phyloP scores from a whole-genome alignment of 495 filamentous ascomycete species.

The Sordaria brevicollis region DNA sequence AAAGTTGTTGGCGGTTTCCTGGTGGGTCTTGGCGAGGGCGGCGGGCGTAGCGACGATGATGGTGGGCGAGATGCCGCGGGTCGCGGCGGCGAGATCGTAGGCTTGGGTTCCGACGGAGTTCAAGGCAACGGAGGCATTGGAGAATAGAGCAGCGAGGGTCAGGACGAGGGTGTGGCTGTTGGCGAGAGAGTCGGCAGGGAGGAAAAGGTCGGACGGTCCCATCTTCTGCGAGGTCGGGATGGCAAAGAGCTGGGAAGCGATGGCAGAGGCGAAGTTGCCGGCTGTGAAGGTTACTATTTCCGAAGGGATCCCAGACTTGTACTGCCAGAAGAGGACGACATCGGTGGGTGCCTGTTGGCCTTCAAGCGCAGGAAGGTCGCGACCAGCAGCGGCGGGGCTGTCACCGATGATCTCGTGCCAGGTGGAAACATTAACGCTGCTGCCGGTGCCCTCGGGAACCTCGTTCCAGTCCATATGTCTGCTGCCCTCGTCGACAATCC shows the following conservation, averaged over 20 bases:
- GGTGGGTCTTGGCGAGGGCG: conserved; percentile 58
- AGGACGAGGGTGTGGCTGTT: conserved; percentile 68
- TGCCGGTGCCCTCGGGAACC: conserved; percentile 61
- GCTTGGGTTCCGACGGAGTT: conserved; percentile 70
- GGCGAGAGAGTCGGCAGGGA: conserved; percentile 77
- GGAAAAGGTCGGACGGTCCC: conserved; percentile 63
- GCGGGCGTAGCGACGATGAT: conserved; percentile 70
- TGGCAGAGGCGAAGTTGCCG: conserved; percentile 68
- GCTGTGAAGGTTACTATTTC: conserved; percentile 70
- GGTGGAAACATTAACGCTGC: conserved; percentile 63
- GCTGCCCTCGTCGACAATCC: conserved; percentile 88
- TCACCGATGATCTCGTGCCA: conserved; percentile 81
- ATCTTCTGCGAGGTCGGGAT: conserved; percentile 67
- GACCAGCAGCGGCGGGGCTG: conserved; percentile 33
- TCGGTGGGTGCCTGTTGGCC: conserved; percentile 41
- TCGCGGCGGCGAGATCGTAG: conserved; percentile 60
- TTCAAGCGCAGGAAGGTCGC: conserved; percentile 33
- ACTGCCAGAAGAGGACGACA: conserved; percentile 52
- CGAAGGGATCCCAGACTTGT: conserved; percentile 36
- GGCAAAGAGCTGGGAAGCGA: conserved; percentile 64
- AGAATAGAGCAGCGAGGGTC: conserved; percentile 73
- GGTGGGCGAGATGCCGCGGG: conserved; percentile 66
- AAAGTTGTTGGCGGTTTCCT: conserved; percentile 35
- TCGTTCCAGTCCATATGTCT: conserved; percentile 85
- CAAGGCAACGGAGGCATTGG: conserved; percentile 75